Evolutionary conservation across 106 monocot genomes (phyloP).

Genomic region (Dactylorhiza incarnata): DNA sequence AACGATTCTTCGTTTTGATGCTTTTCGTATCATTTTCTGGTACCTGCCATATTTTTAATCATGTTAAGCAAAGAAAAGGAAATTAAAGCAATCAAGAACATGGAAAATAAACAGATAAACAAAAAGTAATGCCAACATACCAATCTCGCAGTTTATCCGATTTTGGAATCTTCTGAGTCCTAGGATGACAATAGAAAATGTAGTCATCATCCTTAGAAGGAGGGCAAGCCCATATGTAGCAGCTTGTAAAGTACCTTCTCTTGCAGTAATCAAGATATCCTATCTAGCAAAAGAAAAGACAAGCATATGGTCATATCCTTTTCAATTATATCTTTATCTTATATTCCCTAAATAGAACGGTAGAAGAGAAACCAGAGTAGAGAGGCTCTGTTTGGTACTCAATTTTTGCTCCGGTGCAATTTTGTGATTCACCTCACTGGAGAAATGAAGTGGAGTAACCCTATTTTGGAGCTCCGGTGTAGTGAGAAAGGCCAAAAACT

Average conservation of each 20-base stretch:
- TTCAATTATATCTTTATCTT: not conserved
- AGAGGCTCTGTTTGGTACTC: too few relatives aligned
- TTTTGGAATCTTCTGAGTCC: slow-evolving; percentile 63
- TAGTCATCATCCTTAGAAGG: slow-evolving; percentile 59
- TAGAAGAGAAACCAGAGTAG: not conserved
- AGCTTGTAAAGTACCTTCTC: slow-evolving; percentile 58
- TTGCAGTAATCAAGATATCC: slow-evolving; percentile 76
- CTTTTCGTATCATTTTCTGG: slow-evolving; percentile 56
- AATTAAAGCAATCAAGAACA: not conserved
- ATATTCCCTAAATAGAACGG: not conserved
- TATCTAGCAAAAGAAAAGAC: slow-evolving; percentile 27
- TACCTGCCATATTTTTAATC: slow-evolving; percentile 38
- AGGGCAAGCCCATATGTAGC: slow-evolving; percentile 75
- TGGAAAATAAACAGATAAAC: not conserved
- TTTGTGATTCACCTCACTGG: too few relatives aligned
- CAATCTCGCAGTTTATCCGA: slow-evolving; percentile 68
- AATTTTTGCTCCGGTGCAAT: too few relatives aligned
- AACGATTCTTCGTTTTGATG: slow-evolving; percentile 57
- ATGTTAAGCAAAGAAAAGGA: not conserved
- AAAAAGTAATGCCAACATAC: slow-evolving; percentile 16
- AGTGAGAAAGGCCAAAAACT: not conserved
- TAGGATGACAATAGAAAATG: slow-evolving; percentile 80
- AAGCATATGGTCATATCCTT: not conserved
- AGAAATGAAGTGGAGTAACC: too few relatives aligned
- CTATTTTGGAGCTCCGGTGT: too few relatives aligned